Evolutionary conservation across 768 basidiomycete genomes (phyloP), one percentile per base, ranked within the genome.

Genomic region (Kwoniella shandongensis): DNA sequence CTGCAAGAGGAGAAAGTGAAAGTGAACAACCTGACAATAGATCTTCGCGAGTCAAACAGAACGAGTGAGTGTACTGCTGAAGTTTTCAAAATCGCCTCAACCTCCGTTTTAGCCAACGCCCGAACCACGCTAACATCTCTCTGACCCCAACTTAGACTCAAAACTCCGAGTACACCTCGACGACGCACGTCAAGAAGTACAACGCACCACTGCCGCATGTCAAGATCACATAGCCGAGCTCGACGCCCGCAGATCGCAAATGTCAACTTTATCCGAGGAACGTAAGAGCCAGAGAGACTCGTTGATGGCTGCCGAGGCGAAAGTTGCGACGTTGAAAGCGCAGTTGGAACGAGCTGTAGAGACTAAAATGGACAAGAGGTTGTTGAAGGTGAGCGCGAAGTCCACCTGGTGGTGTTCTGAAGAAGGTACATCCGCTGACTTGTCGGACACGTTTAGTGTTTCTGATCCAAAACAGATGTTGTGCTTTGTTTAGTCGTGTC

Each of bases 261-360:
- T 69, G 48, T 38, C 54, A 18, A 57, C 38, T 27, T 46, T 62
- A 35, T 51, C 53, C n/a, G 57, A 60, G 25, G 66, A 65, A 39
- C 36, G 59, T 7, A 35, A 44, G 3, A 46, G 42, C 20, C 44
- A 49, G 36, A 44, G 66, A 26, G 63, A 67, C 35, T 65, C 61
- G 0, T 41, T 70, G 39, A 27, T 41, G 15, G 59, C 57, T 38
- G 69, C 69, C 13, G 62, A 67, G 44, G 63, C 63, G 25, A 65
- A 70, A 27, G 63, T 70, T 3, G 58, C 52, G 25, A 53, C 51
- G 13, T 40, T 70, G 18, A 67, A 62, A 46, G 63, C 63, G n/a
- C 73, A 75, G 51, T 47, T 76, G 36, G 74, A 74, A 35, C 41
- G 62, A 53, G 60, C 65, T 20, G 57, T 72, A 18, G 65, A 72